Base-by-base conservation (phyloP, 1,284 basidiomycete genomes). In the Boletellus deceptivus region DNA sequence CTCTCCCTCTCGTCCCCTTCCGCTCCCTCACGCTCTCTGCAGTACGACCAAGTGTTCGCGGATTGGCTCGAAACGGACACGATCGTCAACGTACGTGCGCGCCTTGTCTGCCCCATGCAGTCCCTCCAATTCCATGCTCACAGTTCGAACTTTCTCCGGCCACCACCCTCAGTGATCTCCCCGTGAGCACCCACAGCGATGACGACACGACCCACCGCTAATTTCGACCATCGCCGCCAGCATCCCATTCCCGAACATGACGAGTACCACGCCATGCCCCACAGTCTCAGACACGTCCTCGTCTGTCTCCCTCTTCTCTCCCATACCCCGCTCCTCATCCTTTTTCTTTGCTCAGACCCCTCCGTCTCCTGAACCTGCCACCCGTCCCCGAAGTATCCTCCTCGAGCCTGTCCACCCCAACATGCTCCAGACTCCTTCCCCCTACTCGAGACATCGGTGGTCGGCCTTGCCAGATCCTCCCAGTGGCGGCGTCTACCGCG, bases 231-330 rank as follows among this genome's bases (percentile, higher is more conserved):
- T 25, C 56, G 47, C 39, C 47, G 35, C 18, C 62, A 70, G 68
- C 61, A 68, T 49, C 50, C 53, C 52, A 58, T 61, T 27, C 60
- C 62, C 17, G 67, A 67, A 44, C 51, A 68, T 29, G 65, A 65
- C 48, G 58, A 62, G 36, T 67, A 68, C 24, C 50, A 29, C 17
- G 42, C 56, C 17, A 70, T 67, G 64, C 68, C 68, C 1, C 53
- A 54, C 40, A 65, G 55, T 40, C 57, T 67, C 41, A 64, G 65
- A 45, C 54, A 64, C 29, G 59, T 67, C 53, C 48, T 67, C 43
- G 64, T 67, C 35, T 43, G 67, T 68, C 43, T 24, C 35, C 18
- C 38, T 50, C n/a, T 35, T 27, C 39, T 25, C 20, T 18, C 37
- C 33, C 50, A 41, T 55, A 39, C 40, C 50, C 7, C 20, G 24